phyloP scores from a whole-genome alignment of 306 rosid species.

The Argentina anserina region DNA sequence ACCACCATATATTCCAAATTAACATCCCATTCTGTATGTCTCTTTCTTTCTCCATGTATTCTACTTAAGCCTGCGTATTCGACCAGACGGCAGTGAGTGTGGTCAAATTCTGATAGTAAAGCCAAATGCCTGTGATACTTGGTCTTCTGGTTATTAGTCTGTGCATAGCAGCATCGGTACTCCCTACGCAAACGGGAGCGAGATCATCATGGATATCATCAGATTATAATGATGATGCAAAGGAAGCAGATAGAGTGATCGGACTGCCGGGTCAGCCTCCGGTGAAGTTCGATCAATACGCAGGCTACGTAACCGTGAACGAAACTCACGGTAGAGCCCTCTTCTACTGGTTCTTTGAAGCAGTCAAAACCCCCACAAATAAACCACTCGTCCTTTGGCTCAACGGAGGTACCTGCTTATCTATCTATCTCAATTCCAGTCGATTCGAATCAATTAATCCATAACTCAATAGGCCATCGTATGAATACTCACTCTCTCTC shows the following conservation, averaged over 20 bases:
- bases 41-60: neutral
- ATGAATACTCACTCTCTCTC: too few species aligned
- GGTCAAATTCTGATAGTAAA: neutral
- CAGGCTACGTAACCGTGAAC: conserved; percentile 74
- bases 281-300: conserved; percentile 65
- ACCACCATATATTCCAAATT: neutral
- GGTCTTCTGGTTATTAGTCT: neutral
- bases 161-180: neutral
- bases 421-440: neutral
- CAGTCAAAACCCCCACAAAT: conserved; percentile 28
- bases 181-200: neutral
- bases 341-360: conserved; percentile 84
- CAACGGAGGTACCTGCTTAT: conserved; percentile 59
- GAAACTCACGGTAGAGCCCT: conserved; percentile 71
- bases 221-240: conserved; percentile 1
- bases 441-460: too few species aligned
- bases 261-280: conserved; percentile 65
- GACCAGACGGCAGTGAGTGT: neutral
- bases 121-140: conserved; percentile 19
- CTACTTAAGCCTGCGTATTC: neutral
- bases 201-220: neutral
- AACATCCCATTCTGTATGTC: neutral
- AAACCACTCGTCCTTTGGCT: conserved; percentile 84
- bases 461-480: too few species aligned
- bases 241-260: conserved; percentile 53